phyloP scores from a whole-genome alignment of 2,329 filamentous ascomycete species.

The Biscogniauxia mediterranea region DNA sequence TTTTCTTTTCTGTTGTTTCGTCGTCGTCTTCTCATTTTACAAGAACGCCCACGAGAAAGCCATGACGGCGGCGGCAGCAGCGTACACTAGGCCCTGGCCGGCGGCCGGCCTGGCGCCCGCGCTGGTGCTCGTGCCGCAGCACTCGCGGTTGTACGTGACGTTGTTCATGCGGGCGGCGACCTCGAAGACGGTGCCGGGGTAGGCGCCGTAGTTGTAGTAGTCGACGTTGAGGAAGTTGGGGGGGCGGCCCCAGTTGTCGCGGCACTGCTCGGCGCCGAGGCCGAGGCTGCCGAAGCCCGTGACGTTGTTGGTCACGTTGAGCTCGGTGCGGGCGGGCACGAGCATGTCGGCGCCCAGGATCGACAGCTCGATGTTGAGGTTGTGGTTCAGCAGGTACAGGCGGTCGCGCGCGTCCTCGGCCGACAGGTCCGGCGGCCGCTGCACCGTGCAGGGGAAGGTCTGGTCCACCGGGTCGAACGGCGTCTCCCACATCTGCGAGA shows the following conservation, averaged over 20 bases:
- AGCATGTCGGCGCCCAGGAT: constrained; percentile 63
- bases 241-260: constrained; percentile 59
- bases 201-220: constrained; percentile 73
- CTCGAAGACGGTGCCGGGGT: constrained; percentile 71
- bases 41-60: constrained; percentile 19
- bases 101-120: constrained; percentile 5
- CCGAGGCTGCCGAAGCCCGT: constrained; percentile 67
- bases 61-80: constrained; percentile 13
- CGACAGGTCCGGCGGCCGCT: constrained; percentile 70
- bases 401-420: constrained; percentile 53
- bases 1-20: background rate
- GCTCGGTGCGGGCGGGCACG: constrained; percentile 67
- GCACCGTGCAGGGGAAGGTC: constrained; percentile 72
- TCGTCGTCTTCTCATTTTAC: constrained; percentile 4
- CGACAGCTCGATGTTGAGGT: constrained; percentile 76
- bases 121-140: constrained; percentile 49
- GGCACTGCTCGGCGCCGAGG: constrained; percentile 60
- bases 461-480: constrained; percentile 69
- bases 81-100: constrained; percentile 9
- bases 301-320: constrained; percentile 71
- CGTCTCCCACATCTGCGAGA: constrained; percentile 87
- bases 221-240: constrained; percentile 82
- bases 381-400: constrained; percentile 87
- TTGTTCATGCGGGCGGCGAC: constrained; percentile 70
- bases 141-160: constrained; percentile 62